Base-by-base conservation (phyloP, 2,329 filamentous ascomycete species). In the Sclerotinia glacialis region DNA sequence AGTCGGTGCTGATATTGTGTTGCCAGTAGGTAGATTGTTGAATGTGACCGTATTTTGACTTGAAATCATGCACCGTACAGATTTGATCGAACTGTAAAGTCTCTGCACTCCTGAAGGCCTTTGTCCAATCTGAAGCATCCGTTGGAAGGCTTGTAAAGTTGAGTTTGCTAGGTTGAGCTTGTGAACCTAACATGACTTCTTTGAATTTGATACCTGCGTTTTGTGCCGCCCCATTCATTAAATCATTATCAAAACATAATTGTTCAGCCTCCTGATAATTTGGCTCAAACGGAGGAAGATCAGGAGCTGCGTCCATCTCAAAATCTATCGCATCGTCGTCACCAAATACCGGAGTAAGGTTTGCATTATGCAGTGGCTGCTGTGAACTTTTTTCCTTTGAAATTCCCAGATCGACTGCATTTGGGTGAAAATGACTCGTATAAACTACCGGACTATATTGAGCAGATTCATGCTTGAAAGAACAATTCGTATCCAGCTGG, bases 11-110 rank as follows among this genome's bases (percentile, higher is more conserved):
- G 1, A 74, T n/a, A 55, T 47, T 63, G 14, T 71, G 71, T 37
- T 70, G 67, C 64, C 67, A 69, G 47, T 70, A 53, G 31, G 37
- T 23, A 31, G 59, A 52, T 23, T 49, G 34, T 47, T 65, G 52
- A 3, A 69, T 28, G 11, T 64, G 42, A 18, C 56, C 42, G 46
- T 69, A 58, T 50, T 70, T 68, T 44, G 47, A 47, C 37, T 69
- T 28, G 23, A 75, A 71, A 63, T 76, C 74, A 65, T 72, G 67
- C 14, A 71, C 70, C 42, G 72, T 68, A 52, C 73, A 75, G 2
- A 71, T 60, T 26, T 72, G 67, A 3, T 70, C 60, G 47, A 76
- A 73, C 5, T 50, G 16, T 12, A 65, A 9, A 12, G 12, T 58
- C 34, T 65, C 53, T 47, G 49, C 26, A 34, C 54, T 59, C n/a